Conservation (phyloP, 495 filamentous ascomycete genomes). For the Penicillium simplicissimum region DNA sequence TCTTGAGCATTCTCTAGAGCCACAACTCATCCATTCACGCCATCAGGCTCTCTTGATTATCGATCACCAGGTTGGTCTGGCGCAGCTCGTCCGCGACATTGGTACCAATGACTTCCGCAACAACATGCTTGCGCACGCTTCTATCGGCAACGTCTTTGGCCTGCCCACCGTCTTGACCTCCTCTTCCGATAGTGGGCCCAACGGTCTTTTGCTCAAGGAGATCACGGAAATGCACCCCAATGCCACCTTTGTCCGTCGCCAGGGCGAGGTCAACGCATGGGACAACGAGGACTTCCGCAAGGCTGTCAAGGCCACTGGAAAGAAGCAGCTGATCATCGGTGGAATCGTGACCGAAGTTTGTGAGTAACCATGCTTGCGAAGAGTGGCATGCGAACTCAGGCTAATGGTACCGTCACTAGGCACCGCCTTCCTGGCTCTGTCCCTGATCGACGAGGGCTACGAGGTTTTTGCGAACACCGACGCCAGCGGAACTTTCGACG, state of each 20-base stretch:
- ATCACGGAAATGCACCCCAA: constrained; percentile 68
- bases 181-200: constrained; percentile 61
- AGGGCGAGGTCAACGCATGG: constrained; percentile 81
- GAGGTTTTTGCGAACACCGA: constrained; percentile 78
- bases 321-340: constrained; percentile 69
- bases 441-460: constrained; percentile 69
- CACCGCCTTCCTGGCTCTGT: constrained; percentile 73
- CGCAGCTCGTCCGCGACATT: constrained; percentile 64
- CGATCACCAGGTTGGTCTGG: constrained; percentile 73
- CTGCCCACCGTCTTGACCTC: constrained; percentile 71
- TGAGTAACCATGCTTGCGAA: constrained; percentile 29
- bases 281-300: constrained; percentile 70
- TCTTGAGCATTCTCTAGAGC: neutral
- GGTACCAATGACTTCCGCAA: constrained; percentile 61
- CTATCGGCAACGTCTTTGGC: constrained; percentile 64
- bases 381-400: neutral
- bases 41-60: constrained; percentile 59
- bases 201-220: constrained; percentile 70
- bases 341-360: constrained; percentile 80
- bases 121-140: constrained; percentile 69
- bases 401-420: constrained; percentile 24
- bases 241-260: constrained; percentile 63
- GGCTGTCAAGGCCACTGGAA: constrained; percentile 64
- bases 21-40: neutral
- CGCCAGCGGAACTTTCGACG: constrained; percentile 63